These are phyloP conservation scores for Phytopythium montanum DNA, from an alignment of 352 stramenopile genomes.

Conservation along the genomic window DNA sequence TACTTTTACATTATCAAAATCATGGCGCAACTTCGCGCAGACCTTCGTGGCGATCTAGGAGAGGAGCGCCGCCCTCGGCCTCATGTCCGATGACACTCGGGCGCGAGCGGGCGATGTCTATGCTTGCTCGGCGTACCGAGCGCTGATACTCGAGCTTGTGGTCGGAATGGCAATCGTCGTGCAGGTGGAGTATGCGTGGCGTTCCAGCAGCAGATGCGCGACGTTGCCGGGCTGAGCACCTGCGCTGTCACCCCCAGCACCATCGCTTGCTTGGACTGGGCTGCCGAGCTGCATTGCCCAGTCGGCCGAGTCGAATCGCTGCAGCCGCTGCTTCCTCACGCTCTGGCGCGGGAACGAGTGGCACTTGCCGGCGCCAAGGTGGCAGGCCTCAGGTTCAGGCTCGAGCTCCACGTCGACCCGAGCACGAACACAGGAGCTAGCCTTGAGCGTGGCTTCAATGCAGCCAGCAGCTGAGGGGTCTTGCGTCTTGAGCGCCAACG, in stretches of 20 bases:
- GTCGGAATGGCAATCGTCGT: slow-evolving; percentile 25
- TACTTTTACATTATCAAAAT: slow-evolving; percentile 1
- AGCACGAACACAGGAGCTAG: slow-evolving; percentile 12
- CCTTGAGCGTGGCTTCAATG: not conserved
- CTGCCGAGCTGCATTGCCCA: slow-evolving; percentile 45
- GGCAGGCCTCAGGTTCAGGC: slow-evolving; percentile 27
- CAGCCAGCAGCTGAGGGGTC: slow-evolving; percentile 14
- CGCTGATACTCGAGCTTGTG: slow-evolving; percentile 20
- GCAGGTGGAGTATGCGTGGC: slow-evolving; percentile 51
- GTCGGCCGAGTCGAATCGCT: slow-evolving; percentile 76
- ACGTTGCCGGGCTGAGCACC: slow-evolving; percentile 19
- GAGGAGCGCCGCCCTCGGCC: not conserved
- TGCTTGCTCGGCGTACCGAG: slow-evolving; percentile 16
- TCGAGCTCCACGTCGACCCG: slow-evolving; percentile 26
- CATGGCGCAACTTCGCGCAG: not conserved
- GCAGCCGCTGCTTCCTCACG: slow-evolving; percentile 48
- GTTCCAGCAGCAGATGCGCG: slow-evolving; percentile 56
- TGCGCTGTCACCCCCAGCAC: not conserved
- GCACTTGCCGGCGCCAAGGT: not conserved
- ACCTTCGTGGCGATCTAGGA: not conserved
- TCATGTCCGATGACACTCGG: not conserved
- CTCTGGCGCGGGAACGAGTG: slow-evolving; percentile 24
- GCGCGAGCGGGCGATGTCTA: not conserved
- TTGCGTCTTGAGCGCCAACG: slow-evolving; percentile 1
- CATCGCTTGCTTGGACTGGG: not conserved